Percentiles rank a stretch among this genome's conserved stretches.
Conservation (phyloP, 495 filamentous ascomycete genomes). For the Hyaloscypha finlandica region DNA sequence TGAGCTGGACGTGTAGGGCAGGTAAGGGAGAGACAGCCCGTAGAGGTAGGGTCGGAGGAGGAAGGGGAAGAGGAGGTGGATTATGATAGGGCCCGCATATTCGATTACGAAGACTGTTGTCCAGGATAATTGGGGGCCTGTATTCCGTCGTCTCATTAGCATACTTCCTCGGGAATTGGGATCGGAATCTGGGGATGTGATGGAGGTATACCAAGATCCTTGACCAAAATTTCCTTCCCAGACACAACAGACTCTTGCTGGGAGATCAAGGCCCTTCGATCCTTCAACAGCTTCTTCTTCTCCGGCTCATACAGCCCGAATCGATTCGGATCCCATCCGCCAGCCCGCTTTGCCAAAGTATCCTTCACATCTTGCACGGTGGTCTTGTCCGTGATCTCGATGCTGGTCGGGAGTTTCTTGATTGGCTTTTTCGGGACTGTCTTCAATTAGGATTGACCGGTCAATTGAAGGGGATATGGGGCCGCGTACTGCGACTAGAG, state of each 20-base stretch:
- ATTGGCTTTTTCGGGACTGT: slow-evolving; percentile 58
- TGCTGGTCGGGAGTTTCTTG: slow-evolving; percentile 66
- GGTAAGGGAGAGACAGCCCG: slow-evolving; percentile 24
- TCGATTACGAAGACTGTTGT: slow-evolving; percentile 92
- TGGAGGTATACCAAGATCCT: slow-evolving; percentile 77
- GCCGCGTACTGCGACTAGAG: slow-evolving; percentile 12
- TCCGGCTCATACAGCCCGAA: slow-evolving; percentile 73
- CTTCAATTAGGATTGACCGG: background rate
- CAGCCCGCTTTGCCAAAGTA: slow-evolving; percentile 44
- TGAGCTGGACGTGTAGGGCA: slow-evolving; percentile 68
- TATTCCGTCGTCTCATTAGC: background rate
- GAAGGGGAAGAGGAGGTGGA: slow-evolving; percentile 70
- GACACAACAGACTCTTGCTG: slow-evolving; percentile 66
- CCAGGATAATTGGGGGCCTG: slow-evolving; percentile 92
- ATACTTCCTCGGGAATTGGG: slow-evolving; percentile 23
- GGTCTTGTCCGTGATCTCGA: slow-evolving; percentile 60
- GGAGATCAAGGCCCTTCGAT: slow-evolving; percentile 54
- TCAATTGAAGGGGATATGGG: background rate
- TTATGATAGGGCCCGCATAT: slow-evolving; percentile 91
- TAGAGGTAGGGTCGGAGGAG: slow-evolving; percentile 76
- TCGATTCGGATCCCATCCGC: slow-evolving; percentile 58
- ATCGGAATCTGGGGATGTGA: background rate
- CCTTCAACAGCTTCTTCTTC: slow-evolving; percentile 60
- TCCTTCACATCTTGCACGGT: slow-evolving; percentile 61
- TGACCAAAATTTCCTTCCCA: slow-evolving; percentile 77